phyloP scores from a whole-genome alignment of 164 flowering plant species.

The Liriodendron chinense region DNA sequence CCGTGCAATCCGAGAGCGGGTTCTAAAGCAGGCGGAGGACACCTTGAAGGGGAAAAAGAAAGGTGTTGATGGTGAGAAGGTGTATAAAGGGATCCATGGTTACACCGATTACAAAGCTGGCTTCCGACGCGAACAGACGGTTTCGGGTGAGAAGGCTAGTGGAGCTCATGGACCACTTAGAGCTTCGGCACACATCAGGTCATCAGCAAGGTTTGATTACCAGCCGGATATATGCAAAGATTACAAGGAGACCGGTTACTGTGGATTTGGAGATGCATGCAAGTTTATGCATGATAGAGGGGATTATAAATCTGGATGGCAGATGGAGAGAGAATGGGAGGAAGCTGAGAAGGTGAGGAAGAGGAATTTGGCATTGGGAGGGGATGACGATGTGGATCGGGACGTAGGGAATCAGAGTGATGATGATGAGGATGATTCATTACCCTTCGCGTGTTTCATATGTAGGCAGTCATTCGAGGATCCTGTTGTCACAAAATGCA shows the following conservation, averaged over 20 bases:
- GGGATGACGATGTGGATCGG: conserved; percentile 37
- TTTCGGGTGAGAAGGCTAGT: conserved; percentile 87
- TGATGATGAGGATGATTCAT: conserved; percentile 58
- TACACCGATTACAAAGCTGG: conserved; percentile 89
- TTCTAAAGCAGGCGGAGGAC: conserved; percentile 76
- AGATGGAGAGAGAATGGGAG: conserved; percentile 90
- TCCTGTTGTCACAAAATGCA: conserved; percentile 92
- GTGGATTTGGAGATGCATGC: conserved; percentile 96
- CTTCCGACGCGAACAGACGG: conserved; percentile 82
- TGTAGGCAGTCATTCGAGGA: conserved; percentile 74
- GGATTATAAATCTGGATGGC: conserved; percentile 97
- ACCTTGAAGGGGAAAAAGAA: conserved; percentile 57
- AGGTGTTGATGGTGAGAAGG: conserved; percentile 43
- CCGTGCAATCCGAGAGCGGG: conserved; percentile 74
- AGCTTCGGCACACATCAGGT: conserved; percentile 89
- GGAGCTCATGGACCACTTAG: conserved; percentile 96
- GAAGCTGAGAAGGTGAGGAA: conserved; percentile 75
- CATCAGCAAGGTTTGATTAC: conserved; percentile 84
- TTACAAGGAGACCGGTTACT: conserved; percentile 95
- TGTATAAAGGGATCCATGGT: conserved; percentile 76
- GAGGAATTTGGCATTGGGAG: conserved; percentile 67
- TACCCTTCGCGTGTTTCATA: conserved; percentile 89
- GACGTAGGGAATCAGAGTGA: conserved; percentile 36
- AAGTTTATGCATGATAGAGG: conserved; percentile 99
- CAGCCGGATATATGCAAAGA: conserved; percentile 98